Evolutionary conservation across 176 grass and related monocot genomes (phyloP).

Genomic region (Musa schizocarpa): DNA sequence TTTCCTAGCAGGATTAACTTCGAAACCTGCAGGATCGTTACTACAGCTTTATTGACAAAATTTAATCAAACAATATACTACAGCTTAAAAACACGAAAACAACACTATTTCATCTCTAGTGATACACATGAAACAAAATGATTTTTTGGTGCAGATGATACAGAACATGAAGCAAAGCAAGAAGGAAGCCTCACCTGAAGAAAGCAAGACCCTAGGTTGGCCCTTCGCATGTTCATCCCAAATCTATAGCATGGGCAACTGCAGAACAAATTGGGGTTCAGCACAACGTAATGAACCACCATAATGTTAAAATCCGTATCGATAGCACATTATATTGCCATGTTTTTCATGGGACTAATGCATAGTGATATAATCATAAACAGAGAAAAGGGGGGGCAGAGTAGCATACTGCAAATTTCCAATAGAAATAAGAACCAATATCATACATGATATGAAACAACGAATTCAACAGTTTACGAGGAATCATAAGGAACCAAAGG

Average conservation of each 20-base stretch:
- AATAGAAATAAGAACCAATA: no score
- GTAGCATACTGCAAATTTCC: no score
- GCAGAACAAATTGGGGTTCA: constrained; percentile 17
- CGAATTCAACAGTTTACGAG: no score
- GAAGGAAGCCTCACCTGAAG: constrained; percentile 54
- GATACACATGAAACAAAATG: background rate
- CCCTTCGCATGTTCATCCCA: constrained; percentile 83
- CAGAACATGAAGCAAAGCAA: background rate
- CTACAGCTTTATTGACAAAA: background rate
- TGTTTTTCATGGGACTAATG: no score
- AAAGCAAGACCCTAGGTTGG: constrained; percentile 83
- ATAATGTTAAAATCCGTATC: no score
- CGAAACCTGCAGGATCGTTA: background rate
- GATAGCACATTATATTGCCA: no score
- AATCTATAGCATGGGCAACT: constrained; percentile 95
- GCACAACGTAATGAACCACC: no score
- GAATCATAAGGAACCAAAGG: no score
- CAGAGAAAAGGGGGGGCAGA: no score
- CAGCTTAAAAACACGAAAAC: background rate
- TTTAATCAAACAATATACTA: background rate
- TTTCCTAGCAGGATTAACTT: no score
- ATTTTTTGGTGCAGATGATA: background rate
- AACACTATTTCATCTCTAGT: background rate
- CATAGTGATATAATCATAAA: no score
- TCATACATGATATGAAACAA: no score